These are phyloP conservation scores for Yamadazyma oceani DNA, from an alignment of 1,139 yeast species.

Conservation along the genomic window DNA sequence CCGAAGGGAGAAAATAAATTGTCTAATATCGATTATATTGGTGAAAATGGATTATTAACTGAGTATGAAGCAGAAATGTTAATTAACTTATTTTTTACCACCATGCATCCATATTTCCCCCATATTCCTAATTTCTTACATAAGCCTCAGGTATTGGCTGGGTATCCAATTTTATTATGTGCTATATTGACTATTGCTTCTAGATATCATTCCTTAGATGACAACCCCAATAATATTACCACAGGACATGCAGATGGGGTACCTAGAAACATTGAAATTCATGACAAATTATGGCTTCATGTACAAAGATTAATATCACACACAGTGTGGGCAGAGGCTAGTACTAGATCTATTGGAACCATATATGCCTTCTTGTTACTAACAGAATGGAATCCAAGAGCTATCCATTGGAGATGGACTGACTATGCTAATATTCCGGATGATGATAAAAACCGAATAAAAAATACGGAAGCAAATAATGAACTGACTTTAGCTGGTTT, in stretches of 20 bases:
- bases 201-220: constrained; percentile 63
- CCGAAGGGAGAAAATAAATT: constrained; percentile 55
- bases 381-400: constrained; percentile 95
- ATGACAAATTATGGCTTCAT: constrained; percentile 78
- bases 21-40: constrained; percentile 63
- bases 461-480: constrained; percentile 12
- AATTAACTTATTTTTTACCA: constrained; percentile 65
- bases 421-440: constrained; percentile 77
- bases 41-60: constrained; percentile 55
- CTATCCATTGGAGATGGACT: constrained; percentile 85
- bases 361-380: constrained; percentile 81
- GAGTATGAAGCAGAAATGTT: constrained; percentile 67
- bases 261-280: constrained; percentile 60
- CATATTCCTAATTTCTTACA: constrained; percentile 76
- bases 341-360: constrained; percentile 84
- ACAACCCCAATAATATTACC: constrained; percentile 24
- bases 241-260: constrained; percentile 27
- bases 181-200: constrained; percentile 79
- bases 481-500: constrained; percentile 67
- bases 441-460: constrained; percentile 22
- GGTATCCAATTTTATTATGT: constrained; percentile 78
- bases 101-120: constrained; percentile 90
- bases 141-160: constrained; percentile 62
- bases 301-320: constrained; percentile 81
- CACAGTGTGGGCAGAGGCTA: constrained; percentile 94